Evolutionary conservation across 108 stramenopile species (phyloP).

Genomic region (Nitzschia sp.): DNA sequence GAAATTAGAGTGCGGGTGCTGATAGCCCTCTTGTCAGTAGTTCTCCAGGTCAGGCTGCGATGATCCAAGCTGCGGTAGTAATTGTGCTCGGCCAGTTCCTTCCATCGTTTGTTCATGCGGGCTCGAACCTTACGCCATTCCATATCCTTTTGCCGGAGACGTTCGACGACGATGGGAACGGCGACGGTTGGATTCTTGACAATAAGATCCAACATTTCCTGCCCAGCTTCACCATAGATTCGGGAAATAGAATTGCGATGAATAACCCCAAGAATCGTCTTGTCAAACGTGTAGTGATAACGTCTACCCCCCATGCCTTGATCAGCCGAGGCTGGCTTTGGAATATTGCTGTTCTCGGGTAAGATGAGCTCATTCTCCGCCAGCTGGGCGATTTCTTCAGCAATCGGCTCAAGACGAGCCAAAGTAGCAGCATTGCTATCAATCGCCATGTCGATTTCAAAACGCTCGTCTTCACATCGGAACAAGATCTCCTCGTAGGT

Average conservation of each 20-base stretch:
- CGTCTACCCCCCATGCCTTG: constrained; percentile 66
- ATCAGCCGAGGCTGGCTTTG: constrained; percentile 31
- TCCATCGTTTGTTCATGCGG: constrained; percentile 87
- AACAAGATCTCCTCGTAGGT: constrained; percentile 96
- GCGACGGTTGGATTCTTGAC: constrained; percentile 94
- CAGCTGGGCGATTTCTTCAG: constrained; percentile 88
- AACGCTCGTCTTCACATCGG: constrained; percentile 97
- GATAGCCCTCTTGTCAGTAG: constrained; percentile 80
- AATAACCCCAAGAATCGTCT: constrained; percentile 81
- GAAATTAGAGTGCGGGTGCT: constrained; percentile 80
- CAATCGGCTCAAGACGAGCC: constrained; percentile 90
- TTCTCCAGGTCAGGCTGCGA: constrained; percentile 84
- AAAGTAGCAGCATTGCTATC: constrained; percentile 91
- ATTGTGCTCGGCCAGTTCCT: constrained; percentile 81
- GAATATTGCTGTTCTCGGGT: constrained; percentile 15
- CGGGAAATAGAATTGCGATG: constrained; percentile 95
- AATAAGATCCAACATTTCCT: constrained; percentile 94
- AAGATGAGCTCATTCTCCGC: constrained; percentile 49
- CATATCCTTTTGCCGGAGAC: constrained; percentile 96
- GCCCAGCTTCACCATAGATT: constrained; percentile 94
- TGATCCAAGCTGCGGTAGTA: constrained; percentile 90
- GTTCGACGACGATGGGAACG: constrained; percentile 93
- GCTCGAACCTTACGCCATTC: constrained; percentile 87
- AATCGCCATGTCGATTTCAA: constrained; percentile 99
- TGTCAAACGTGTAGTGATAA: constrained; percentile 84